Conservation (phyloP, 345 rosid species). For the Eutrema heterophyllum region DNA sequence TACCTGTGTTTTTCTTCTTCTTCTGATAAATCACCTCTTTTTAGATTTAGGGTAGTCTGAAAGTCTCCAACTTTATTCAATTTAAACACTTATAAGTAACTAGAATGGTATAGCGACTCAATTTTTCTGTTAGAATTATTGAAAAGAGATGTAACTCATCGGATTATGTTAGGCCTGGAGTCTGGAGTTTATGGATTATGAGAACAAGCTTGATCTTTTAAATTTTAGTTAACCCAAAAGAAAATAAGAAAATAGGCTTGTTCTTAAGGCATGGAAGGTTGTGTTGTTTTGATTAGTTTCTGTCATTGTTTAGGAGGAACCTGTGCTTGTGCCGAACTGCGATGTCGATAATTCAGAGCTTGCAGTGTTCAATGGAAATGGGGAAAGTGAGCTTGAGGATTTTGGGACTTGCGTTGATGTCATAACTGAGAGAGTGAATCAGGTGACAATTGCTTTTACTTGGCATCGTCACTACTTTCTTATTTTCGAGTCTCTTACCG, state of each 20-base stretch:
- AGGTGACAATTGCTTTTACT: slow-evolving; percentile 31
- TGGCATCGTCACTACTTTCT: background rate
- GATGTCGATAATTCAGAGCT: slow-evolving; percentile 14
- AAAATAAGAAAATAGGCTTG: background rate
- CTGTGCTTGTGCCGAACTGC: slow-evolving; percentile 17
- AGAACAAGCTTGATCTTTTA: background rate
- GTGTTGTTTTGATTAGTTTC: slow-evolving; percentile 1
- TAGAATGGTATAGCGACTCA: background rate
- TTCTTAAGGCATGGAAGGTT: background rate
- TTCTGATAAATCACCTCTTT: background rate
- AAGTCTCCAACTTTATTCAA: slow-evolving; percentile 17
- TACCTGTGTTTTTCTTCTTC: background rate
- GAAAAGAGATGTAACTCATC: slow-evolving; percentile 1
- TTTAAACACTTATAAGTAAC: background rate
- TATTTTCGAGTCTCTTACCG: background rate
- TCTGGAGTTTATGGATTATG: background rate
- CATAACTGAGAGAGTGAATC: slow-evolving; percentile 43
- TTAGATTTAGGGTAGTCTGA: background rate
- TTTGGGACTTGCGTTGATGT: slow-evolving; percentile 36
- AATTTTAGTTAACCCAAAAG: background rate
- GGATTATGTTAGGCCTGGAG: background rate
- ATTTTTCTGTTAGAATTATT: background rate
- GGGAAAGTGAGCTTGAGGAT: slow-evolving; percentile 29
- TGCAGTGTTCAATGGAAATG: slow-evolving; percentile 18
- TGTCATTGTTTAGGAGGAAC: slow-evolving; percentile 24